phyloP scores from a whole-genome alignment of 176 grass and related monocot species.

The Carex parvula region DNA sequence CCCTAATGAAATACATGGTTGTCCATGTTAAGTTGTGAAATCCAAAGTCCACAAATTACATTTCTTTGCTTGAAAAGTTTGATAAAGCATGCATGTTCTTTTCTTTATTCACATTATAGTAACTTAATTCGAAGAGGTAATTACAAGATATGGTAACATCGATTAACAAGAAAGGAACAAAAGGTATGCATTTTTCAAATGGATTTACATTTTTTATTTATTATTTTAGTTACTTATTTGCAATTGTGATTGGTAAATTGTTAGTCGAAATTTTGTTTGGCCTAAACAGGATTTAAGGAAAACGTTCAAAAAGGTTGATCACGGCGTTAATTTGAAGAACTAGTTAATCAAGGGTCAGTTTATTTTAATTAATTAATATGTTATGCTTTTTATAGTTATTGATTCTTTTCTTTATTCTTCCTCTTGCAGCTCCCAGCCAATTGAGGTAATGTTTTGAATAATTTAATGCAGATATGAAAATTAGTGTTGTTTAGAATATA shows the following conservation, averaged over 20 bases:
- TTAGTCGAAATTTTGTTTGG: neutral
- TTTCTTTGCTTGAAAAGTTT: neutral
- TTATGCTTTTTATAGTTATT: neutral
- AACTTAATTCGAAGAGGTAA: neutral
- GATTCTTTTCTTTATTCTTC: neutral
- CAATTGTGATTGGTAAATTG: neutral
- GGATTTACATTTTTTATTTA: neutral
- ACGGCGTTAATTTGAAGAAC: neutral
- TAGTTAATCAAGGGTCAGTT: neutral
- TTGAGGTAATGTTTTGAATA: neutral
- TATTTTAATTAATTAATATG: neutral
- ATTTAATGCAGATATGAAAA: neutral
- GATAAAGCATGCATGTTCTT: neutral
- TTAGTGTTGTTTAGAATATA: too few relatives aligned
- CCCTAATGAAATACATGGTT: neutral
- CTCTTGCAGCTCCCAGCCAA: neutral
- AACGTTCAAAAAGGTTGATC: neutral
- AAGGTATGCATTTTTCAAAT: neutral
- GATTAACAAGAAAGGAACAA: constrained; percentile 3
- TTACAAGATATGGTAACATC: neutral
- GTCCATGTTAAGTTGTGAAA: neutral
- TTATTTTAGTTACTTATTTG: neutral
- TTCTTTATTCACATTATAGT: neutral
- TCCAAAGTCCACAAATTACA: neutral
- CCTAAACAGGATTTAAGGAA: constrained; percentile 20